Evolutionary conservation across 371 early-diverging fungal species (phyloP).

Genomic region (Circinella minor): DNA sequence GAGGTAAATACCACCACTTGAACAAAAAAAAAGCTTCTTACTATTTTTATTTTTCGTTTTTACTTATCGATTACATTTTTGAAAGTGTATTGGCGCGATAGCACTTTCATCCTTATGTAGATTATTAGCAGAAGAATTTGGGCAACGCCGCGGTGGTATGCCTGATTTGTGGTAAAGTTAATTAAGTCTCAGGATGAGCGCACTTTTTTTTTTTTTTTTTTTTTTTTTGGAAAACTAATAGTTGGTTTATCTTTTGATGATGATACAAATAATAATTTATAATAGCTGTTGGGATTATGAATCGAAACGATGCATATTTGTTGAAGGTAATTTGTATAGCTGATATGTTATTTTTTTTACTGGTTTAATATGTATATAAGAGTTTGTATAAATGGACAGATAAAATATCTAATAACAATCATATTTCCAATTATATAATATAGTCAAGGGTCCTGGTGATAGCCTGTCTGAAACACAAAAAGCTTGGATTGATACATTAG

Average conservation of each 20-base stretch:
- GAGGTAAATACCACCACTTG: slow-evolving; percentile 39
- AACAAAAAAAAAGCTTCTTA: not conserved
- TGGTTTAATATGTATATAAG: too few species aligned
- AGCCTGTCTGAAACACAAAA: slow-evolving; percentile 76
- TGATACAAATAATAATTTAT: not conserved
- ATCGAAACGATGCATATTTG: slow-evolving; percentile 63
- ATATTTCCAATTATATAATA: not conserved
- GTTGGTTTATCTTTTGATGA: too few species aligned
- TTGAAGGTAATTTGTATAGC: slow-evolving; percentile 54
- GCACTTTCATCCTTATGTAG: slow-evolving; percentile 61
- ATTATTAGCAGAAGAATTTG: slow-evolving; percentile 68
- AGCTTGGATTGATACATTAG: slow-evolving; percentile 72
- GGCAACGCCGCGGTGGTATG: slow-evolving; percentile 67
- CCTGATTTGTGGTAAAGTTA: slow-evolving; percentile 69
- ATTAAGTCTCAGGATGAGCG: not conserved
- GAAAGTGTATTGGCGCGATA: slow-evolving; percentile 62
- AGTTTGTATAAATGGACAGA: too few species aligned
- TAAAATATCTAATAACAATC: too few species aligned
- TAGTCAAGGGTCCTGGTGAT: slow-evolving; percentile 81
- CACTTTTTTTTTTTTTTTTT: not conserved
- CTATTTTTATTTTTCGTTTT: not conserved
- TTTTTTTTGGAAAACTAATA: not conserved
- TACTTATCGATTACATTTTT: slow-evolving; percentile 1
- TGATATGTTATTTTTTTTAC: not conserved
- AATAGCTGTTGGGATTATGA: slow-evolving; percentile 65